Evolutionary conservation across 352 stramenopile genomes (phyloP), one percentile per base, ranked within the genome.

Genomic region (Phytophthora syringae): DNA sequence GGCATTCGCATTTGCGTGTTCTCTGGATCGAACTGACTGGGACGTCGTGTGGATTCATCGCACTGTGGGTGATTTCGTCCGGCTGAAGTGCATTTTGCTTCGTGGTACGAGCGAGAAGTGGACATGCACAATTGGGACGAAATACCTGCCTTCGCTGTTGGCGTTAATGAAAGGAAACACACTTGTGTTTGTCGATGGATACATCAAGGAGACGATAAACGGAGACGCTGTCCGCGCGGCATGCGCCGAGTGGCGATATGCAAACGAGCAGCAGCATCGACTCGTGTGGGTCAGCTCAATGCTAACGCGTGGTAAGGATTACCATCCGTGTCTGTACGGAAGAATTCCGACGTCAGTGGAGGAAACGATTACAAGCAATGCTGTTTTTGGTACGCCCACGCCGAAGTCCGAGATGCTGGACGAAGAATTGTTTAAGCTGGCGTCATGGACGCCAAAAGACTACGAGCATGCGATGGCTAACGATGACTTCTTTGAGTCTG

Each of bases 1-100:
- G 12, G 50, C 50, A n/a, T 55, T 67, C 10, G 49, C 59, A 12
- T 67, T 60, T 55, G 59, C 50, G 1, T 67, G 49, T 27, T 67
- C 40, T 44, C 42, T 67, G 16, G 36, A 60, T 7, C 40, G 59
- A 51, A 22, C 22, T 25, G 39, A 13, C 5, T 59, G 57, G 57
- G 25, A 67, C 32, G 32, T 60, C 22, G 7, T 66, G 58, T 66
- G 48, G 58, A 52, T 60, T 32, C 28, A 48, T 16, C 53, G 47
- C 10, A n/a, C 6, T 16, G 36, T 6, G 1, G 21, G 36, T 37
- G 32, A 37, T n/a, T 2, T 37, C 16, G 36, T 43, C 36, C 10
- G 15, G 36, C 11, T 1, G 39, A 7, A 18, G 13, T 66, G 40
- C 28, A 49, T 60, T 53, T 39, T 47, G 21, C 53, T 66, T 24